These are phyloP conservation scores for Dicorynia guianensis DNA, from an alignment of 306 rosid species.

Conservation along the genomic window DNA sequence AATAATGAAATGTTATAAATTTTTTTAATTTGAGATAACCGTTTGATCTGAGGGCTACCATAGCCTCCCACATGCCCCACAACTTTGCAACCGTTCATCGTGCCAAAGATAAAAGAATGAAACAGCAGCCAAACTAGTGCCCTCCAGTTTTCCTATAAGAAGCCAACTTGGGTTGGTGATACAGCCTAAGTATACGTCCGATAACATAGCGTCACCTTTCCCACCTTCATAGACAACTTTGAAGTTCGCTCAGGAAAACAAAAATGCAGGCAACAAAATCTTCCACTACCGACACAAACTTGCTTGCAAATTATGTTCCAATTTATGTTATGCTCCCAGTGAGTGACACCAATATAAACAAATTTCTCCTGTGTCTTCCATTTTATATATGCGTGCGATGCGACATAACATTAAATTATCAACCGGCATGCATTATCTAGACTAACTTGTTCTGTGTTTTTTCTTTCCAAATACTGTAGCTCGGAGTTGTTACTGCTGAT, in stretches of 20 bases:
- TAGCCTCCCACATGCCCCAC: too few species aligned
- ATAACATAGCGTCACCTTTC: background rate
- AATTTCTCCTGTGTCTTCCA: background rate
- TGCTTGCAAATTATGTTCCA: conserved; percentile 81
- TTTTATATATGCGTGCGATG: background rate
- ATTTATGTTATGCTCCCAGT: conserved; percentile 86
- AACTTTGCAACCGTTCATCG: too few species aligned
- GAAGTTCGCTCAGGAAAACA: background rate
- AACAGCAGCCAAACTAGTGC: background rate
- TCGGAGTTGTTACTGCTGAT: conserved; percentile 62
- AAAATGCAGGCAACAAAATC: conserved; percentile 47
- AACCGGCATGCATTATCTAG: background rate
- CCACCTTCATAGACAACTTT: conserved; percentile 10
- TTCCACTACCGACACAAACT: conserved; percentile 42
- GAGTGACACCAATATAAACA: conserved; percentile 47
- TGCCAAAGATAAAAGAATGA: too few species aligned
- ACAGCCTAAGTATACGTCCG: background rate
- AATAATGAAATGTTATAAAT: too few species aligned
- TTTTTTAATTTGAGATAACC: too few species aligned
- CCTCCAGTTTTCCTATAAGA: conserved; percentile 13
- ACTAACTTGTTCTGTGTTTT: background rate
- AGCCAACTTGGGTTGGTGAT: background rate
- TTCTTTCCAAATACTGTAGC: conserved; percentile 44
- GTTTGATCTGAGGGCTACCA: too few species aligned
- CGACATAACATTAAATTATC: background rate